Percentiles rank a stretch among this genome's conserved stretches.
Evolutionary conservation across 306 rosid species (phyloP).

Genomic region (Lathyrus sativus): DNA sequence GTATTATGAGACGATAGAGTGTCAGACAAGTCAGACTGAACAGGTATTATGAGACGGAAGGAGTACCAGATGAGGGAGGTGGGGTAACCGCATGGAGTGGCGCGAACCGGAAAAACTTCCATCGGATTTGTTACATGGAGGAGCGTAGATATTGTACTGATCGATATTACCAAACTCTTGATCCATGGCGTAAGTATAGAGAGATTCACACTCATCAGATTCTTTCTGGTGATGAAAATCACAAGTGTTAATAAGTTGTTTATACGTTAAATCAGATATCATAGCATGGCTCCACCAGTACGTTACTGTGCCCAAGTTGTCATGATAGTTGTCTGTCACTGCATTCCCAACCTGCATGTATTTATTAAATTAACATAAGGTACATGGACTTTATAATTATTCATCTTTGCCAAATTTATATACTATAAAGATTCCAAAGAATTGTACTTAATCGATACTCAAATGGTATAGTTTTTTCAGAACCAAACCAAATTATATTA

Average conservation of each 20-base stretch:
- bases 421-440: not conserved
- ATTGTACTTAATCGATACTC: too few species aligned
- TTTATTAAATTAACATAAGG: too few species aligned
- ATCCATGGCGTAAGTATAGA: conserved; percentile 91
- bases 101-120: conserved; percentile 52
- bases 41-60: not conserved
- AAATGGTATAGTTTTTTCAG: too few species aligned
- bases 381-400: not conserved
- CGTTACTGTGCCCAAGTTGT: conserved; percentile 87
- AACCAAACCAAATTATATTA: too few species aligned
- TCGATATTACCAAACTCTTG: conserved; percentile 92
- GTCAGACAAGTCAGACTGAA: too few species aligned
- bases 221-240: conserved; percentile 80
- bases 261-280: conserved; percentile 91
- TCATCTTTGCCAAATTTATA: conserved; percentile 1
- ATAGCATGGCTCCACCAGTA: conserved; percentile 99
- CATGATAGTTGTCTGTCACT: conserved; percentile 90
- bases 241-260: conserved; percentile 71
- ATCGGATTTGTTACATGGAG: conserved; percentile 84
- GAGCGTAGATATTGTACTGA: conserved; percentile 94
- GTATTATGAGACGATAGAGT: too few species aligned
- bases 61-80: conserved; percentile 60
- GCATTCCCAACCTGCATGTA: conserved; percentile 87
- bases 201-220: conserved; percentile 76
- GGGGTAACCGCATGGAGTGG: conserved; percentile 73